phyloP scores from a whole-genome alignment of 768 basidiomycete species.

The Lactarius hengduanensis region DNA sequence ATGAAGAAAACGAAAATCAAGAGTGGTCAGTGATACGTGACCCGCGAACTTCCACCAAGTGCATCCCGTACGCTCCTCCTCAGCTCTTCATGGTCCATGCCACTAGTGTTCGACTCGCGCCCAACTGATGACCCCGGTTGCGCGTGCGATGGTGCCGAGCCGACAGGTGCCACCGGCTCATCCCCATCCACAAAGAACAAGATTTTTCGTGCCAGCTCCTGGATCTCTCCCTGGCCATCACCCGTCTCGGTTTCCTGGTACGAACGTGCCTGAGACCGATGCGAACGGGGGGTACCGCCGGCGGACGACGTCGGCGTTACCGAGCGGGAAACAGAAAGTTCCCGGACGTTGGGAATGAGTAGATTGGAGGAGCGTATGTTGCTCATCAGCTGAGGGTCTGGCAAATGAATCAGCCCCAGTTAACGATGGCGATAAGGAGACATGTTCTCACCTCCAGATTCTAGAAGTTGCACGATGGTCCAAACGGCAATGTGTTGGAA shows the following conservation, averaged over 20 bases:
- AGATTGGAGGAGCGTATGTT: slow-evolving; percentile 85
- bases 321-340: slow-evolving; percentile 70
- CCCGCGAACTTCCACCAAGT: slow-evolving; percentile 62
- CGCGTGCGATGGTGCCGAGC: slow-evolving; percentile 62
- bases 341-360: slow-evolving; percentile 82
- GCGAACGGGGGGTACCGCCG: slow-evolving; percentile 66
- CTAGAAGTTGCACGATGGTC: slow-evolving; percentile 97
- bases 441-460: slow-evolving; percentile 73
- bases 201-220: slow-evolving; percentile 78
- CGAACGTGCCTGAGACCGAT: slow-evolving; percentile 65
- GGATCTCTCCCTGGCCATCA: slow-evolving; percentile 91
- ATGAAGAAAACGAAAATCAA: background rate
- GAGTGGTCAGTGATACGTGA: slow-evolving; percentile 30
- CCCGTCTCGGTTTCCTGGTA: slow-evolving; percentile 82
- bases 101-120: slow-evolving; percentile 48
- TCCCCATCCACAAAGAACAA: slow-evolving; percentile 84
- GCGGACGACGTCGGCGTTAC: slow-evolving; percentile 69
- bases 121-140: slow-evolving; percentile 69
- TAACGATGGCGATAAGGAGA: slow-evolving; percentile 1
- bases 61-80: slow-evolving; percentile 81
- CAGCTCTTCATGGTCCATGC: slow-evolving; percentile 74
- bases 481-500: slow-evolving; percentile 99
- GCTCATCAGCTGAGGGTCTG: slow-evolving; percentile 85
- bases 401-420: slow-evolving; percentile 9
- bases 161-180: slow-evolving; percentile 58